Conservation (phyloP, 192 early-diverging fungal genomes). For the Podila epicladia region DNA sequence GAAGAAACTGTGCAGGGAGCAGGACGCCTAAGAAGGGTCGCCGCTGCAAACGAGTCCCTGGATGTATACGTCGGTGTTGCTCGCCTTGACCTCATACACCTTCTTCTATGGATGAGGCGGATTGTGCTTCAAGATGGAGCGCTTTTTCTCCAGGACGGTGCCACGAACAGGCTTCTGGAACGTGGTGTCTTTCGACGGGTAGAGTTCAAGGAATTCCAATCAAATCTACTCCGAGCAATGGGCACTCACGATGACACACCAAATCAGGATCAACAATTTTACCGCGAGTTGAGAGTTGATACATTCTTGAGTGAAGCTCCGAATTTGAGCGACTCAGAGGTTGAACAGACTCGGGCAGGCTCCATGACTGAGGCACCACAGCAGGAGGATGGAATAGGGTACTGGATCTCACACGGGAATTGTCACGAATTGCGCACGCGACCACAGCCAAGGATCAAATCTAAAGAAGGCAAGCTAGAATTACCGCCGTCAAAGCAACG, state of each 20-base stretch:
- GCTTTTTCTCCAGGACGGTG: background rate
- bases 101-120: constrained; percentile 3
- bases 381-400: too few species aligned
- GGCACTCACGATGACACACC: too few species aligned
- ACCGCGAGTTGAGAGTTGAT: too few species aligned
- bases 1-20: background rate
- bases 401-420: too few species aligned
- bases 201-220: background rate
- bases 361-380: too few species aligned
- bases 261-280: too few species aligned
- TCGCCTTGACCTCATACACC: background rate
- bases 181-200: background rate
- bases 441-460: too few species aligned
- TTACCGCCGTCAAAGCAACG: background rate
- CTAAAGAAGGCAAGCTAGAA: too few species aligned
- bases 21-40: background rate
- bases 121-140: constrained; percentile 5
- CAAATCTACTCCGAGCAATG: background rate
- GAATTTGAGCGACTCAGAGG: too few species aligned
- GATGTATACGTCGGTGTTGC: background rate
- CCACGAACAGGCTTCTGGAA: background rate
- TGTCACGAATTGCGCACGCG: too few species aligned
- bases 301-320: too few species aligned
- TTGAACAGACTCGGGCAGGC: too few species aligned
- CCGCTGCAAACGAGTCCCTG: background rate